Percentiles rank a stretch among this genome's conserved stretches.
Conservation (phyloP, 352 stramenopile genomes). For the Phytophthora constricta region DNA sequence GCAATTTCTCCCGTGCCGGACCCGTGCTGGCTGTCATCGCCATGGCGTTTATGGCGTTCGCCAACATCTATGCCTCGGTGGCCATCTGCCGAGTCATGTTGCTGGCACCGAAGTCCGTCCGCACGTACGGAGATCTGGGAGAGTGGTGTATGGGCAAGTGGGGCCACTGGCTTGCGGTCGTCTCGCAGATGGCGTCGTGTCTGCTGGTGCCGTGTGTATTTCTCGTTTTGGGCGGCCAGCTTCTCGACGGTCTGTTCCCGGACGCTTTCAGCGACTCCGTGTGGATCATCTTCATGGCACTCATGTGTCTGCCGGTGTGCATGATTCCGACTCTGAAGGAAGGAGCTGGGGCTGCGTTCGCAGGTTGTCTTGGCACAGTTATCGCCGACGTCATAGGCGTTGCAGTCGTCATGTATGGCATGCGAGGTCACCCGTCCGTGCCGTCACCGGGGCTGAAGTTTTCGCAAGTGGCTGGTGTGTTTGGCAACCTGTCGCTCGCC, state of each 20-base stretch:
- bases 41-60: slow-evolving; percentile 66
- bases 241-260: slow-evolving; percentile 23
- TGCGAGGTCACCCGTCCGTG: slow-evolving; percentile 29
- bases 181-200: slow-evolving; percentile 56
- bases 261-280: slow-evolving; percentile 39
- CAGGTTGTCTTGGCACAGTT: slow-evolving; percentile 53
- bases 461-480: slow-evolving; percentile 22
- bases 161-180: slow-evolving; percentile 52
- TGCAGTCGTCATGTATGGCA: slow-evolving; percentile 26
- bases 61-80: slow-evolving; percentile 65
- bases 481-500: slow-evolving; percentile 29
- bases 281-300: slow-evolving; percentile 67
- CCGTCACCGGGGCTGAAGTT: slow-evolving; percentile 24
- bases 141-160: slow-evolving; percentile 57
- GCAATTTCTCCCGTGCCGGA: slow-evolving; percentile 23
- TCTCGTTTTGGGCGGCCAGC: slow-evolving; percentile 21
- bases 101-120: slow-evolving; percentile 48
- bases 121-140: slow-evolving; percentile 62
- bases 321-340: slow-evolving; percentile 66
- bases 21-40: slow-evolving; percentile 39
- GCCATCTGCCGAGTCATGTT: slow-evolving; percentile 59
- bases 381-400: slow-evolving; percentile 30
- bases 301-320: slow-evolving; percentile 53
- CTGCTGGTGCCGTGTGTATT: slow-evolving; percentile 53
- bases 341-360: slow-evolving; percentile 49